phyloP scores from a whole-genome alignment of 108 stramenopile genomes.

The Ochromonas danica region DNA sequence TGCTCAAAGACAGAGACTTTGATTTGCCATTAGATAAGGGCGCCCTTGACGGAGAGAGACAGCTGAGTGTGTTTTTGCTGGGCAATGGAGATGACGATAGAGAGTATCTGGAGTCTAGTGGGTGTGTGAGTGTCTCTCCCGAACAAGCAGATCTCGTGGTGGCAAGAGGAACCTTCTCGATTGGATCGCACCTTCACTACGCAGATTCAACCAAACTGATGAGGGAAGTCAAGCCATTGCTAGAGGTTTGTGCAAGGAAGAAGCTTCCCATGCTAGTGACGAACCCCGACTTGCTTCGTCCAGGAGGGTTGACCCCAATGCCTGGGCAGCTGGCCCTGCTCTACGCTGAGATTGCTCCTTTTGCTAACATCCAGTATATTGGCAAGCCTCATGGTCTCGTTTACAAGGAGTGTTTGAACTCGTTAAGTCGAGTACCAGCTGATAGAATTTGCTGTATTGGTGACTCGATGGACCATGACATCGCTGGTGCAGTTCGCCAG shows the following conservation, averaged over 20 bases:
- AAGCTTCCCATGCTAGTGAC: constrained; percentile 81
- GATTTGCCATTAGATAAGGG: no score
- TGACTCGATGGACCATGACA: constrained; percentile 50
- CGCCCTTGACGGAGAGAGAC: constrained; percentile 19
- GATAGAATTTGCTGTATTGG: constrained; percentile 41
- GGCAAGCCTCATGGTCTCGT: constrained; percentile 50
- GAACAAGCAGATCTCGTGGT: constrained; percentile 80
- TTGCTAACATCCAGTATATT: constrained; percentile 35
- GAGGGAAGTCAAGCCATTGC: constrained; percentile 52
- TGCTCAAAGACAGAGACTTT: constrained; percentile 25
- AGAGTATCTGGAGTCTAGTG: constrained; percentile 68
- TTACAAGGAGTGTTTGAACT: constrained; percentile 39
- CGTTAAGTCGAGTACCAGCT: background rate
- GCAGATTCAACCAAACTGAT: constrained; percentile 40
- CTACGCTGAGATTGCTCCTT: constrained; percentile 62
- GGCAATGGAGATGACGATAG: constrained; percentile 74
- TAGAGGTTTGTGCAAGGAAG: constrained; percentile 62
- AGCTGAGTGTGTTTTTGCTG: constrained; percentile 64
- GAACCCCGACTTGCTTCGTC: constrained; percentile 82
- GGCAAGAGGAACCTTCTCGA: constrained; percentile 73
- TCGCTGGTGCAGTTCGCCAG: constrained; percentile 38
- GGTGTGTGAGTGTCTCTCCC: constrained; percentile 68
- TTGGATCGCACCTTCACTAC: constrained; percentile 46
- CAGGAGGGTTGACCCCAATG: constrained; percentile 73
- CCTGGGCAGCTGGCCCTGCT: constrained; percentile 77